Evolutionary conservation across 106 monocot species (phyloP).

Genomic region (Apostasia ramifera): DNA sequence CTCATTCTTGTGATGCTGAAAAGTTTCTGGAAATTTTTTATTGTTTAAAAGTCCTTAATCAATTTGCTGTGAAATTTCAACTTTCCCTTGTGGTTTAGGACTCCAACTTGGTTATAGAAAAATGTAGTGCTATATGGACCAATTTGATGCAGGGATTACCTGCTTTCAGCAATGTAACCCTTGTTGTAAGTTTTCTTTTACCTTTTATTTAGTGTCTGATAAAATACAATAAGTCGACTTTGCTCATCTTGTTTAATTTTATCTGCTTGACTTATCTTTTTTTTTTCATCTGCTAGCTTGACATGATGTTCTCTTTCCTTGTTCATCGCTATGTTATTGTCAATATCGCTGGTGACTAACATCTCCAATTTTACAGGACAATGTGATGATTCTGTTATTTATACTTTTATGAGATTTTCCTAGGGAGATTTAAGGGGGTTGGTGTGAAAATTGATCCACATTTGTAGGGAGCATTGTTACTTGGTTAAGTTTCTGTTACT

Average conservation of each 20-base stretch:
- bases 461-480: no score
- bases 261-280: background rate
- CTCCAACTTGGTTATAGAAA: constrained; percentile 18
- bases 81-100: constrained; percentile 1
- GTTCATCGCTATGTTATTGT: background rate
- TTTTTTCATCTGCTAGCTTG: background rate
- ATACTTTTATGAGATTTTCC: no score
- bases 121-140: constrained; percentile 68
- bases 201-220: background rate
- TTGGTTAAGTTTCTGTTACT: no score
- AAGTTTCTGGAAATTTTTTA: no score
- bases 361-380: no score
- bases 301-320: background rate
- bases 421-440: no score
- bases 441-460: no score
- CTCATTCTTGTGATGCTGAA: no score
- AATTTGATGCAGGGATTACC: constrained; percentile 68
- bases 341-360: background rate
- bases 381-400: no score
- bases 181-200: constrained; percentile 39
- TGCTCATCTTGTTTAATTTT: no score
- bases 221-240: background rate
- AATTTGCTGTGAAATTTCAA: background rate
- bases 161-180: constrained; percentile 42
- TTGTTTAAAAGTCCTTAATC: background rate